Base-by-base conservation (phyloP, 1,139 yeast genomes). In the Candida dubliniensis region DNA sequence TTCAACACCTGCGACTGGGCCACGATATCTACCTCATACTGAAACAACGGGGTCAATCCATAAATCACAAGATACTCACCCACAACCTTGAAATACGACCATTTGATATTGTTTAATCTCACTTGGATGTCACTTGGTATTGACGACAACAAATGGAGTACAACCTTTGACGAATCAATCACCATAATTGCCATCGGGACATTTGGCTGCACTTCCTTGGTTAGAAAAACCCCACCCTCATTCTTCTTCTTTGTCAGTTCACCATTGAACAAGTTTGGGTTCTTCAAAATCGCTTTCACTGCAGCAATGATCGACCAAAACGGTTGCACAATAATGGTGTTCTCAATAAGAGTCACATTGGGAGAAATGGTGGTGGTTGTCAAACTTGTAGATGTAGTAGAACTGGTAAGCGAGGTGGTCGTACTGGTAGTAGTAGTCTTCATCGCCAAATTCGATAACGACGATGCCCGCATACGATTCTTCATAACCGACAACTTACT, bases 301-400 rank as follows among this genome's bases (percentile, higher is more conserved):
- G 87, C 86, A 4, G 85, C 83, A 7, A 84, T 61, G 46, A 83
- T 70, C 0, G 86, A 73, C 91, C 91, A 84, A 25, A 84, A 60
- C 2, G 90, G 89, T 54, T 81, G 87, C 18, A 73, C 68, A 1
- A 71, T 62, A 3, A 61, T 51, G 32, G 60, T 61, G 40, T 64
- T 63, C 43, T 63, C 64, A 36, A 65, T 62, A 2, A 69, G 64
- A 1, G 70, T 65, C 7, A 63, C 53, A 41, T 55, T 56, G 4
- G 60, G 59, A 4, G 58, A 48, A 10, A 50, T 41, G 7, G 53
- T 51, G 3, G 55, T 51, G 2, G 55, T 51, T 1, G 51, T 50
- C 31, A 51, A 46, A n/a, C 53, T 50, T 8, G 51, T 51, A 5
- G 55, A 50, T 8, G 54, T 50, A n/a, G 54, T 31, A 11, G 49